A percentile compares a stretch with the other conserved stretches of the same genome.
Evolutionary conservation across 2,329 filamentous ascomycete genomes (phyloP).

Genomic region (Neoascochyta sp.): DNA sequence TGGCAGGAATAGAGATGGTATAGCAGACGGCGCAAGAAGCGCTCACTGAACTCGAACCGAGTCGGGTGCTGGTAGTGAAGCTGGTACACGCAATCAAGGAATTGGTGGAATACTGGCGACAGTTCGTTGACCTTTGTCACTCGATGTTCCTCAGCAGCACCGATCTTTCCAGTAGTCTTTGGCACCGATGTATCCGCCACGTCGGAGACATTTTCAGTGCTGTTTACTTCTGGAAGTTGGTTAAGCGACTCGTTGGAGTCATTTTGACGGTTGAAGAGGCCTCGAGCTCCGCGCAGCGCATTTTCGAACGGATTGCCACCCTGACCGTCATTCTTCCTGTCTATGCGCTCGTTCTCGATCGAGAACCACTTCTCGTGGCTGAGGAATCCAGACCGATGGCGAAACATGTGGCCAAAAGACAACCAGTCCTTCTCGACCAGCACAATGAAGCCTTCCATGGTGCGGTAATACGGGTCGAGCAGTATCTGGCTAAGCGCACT

Average conservation of each 20-base stretch:
- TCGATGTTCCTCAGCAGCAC: constrained; percentile 55
- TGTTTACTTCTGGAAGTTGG: constrained; percentile 51
- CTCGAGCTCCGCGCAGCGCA: constrained; percentile 76
- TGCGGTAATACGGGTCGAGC: constrained; percentile 92
- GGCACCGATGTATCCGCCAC: constrained; percentile 39
- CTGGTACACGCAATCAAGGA: constrained; percentile 91
- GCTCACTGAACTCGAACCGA: constrained; percentile 94
- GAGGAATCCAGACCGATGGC: constrained; percentile 81
- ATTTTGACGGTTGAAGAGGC: constrained; percentile 81
- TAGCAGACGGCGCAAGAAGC: constrained; percentile 80
- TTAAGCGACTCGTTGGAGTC: constrained; percentile 60
- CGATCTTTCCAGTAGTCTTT: constrained; percentile 35
- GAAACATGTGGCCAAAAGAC: constrained; percentile 97
- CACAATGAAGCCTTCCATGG: constrained; percentile 89
- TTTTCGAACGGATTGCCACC: constrained; percentile 77
- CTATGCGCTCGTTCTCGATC: constrained; percentile 73
- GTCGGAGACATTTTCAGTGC: constrained; percentile 50
- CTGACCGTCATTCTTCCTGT: constrained; percentile 41
- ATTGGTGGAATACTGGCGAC: constrained; percentile 95
- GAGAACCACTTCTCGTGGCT: constrained; percentile 93
- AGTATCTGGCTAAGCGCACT: constrained; percentile 89
- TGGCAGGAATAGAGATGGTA: constrained; percentile 96
- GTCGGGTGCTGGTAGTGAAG: constrained; percentile 79
- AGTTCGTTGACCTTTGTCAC: constrained; percentile 84
- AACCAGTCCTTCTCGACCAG: constrained; percentile 97